These are phyloP conservation scores for Cordyceps fumosorosea DNA, from an alignment of 2,329 filamentous ascomycete genomes.

Conservation along the genomic window DNA sequence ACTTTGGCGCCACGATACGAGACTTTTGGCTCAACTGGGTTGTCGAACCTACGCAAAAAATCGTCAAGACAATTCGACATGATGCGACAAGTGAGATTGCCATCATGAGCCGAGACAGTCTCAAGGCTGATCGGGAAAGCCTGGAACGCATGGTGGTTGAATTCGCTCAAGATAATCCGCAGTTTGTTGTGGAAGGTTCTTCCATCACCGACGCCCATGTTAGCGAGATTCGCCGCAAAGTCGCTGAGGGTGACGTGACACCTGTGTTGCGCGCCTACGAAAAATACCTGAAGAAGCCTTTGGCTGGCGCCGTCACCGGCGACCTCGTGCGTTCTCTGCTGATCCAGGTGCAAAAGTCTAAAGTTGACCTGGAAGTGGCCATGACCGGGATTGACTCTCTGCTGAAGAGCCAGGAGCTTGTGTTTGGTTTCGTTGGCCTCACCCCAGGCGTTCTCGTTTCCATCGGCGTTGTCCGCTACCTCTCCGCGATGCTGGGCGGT, in stretches of 20 bases:
- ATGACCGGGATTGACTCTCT: conserved; percentile 93
- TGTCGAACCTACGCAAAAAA: conserved; percentile 71
- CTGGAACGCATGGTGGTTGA: conserved; percentile 97
- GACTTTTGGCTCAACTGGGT: conserved; percentile 99
- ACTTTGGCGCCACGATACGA: conserved; percentile 69
- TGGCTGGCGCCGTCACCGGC: conserved; percentile 75
- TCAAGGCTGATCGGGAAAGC: conserved; percentile 84
- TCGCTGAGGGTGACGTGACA: conserved; percentile 87
- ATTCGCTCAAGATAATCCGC: conserved; percentile 79
- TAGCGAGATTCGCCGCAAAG: conserved; percentile 66
- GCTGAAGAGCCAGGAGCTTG: conserved; percentile 90
- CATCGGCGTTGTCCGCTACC: conserved; percentile 65
- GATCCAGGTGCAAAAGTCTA: conserved; percentile 97
- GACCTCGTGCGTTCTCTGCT: conserved; percentile 85
- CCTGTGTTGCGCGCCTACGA: conserved; percentile 89
- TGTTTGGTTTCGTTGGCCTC: conserved; percentile 94
- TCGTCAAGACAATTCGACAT: conserved; percentile 88
- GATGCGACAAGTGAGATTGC: conserved; percentile 90
- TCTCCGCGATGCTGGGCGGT: conserved; percentile 62
- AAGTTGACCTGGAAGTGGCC: conserved; percentile 94
- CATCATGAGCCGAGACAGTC: conserved; percentile 89
- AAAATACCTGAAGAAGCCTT: conserved; percentile 73
- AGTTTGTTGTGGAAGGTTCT: conserved; percentile 43
- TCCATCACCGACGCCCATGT: conserved; percentile 63
- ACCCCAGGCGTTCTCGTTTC: conserved; percentile 89